phyloP scores from a whole-genome alignment of 2,329 filamentous ascomycete genomes.

The Trichophaea hybrida region DNA sequence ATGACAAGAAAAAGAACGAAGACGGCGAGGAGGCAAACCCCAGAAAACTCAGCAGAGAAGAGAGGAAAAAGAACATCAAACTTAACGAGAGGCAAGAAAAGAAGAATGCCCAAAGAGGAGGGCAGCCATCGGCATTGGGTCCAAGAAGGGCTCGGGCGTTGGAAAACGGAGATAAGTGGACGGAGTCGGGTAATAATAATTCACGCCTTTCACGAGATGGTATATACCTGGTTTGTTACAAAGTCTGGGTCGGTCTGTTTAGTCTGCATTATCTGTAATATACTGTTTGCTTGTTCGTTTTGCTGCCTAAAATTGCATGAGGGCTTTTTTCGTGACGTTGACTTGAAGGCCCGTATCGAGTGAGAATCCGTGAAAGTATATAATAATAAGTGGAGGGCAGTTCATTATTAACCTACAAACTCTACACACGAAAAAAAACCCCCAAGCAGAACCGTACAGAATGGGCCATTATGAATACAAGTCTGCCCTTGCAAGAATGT shows the following conservation, averaged over 20 bases:
- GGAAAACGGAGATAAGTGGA: slow-evolving; percentile 2
- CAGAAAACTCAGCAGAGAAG: slow-evolving; percentile 43
- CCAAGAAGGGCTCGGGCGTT: slow-evolving; percentile 4
- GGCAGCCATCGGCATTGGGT: slow-evolving; percentile 24
- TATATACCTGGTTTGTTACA: background rate
- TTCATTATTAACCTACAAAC: too few relatives aligned
- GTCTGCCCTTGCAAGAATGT: too few relatives aligned
- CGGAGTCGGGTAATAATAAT: background rate
- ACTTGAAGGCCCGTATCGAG: too few relatives aligned
- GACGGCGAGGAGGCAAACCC: slow-evolving; percentile 44
- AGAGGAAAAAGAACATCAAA: slow-evolving; percentile 52
- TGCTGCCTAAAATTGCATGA: too few relatives aligned
- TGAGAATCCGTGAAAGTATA: too few relatives aligned
- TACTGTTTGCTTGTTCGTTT: background rate
- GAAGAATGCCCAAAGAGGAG: slow-evolving; percentile 45
- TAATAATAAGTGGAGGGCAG: too few relatives aligned
- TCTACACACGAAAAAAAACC: too few relatives aligned
- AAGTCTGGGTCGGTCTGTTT: background rate
- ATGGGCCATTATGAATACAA: too few relatives aligned
- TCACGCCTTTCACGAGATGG: background rate
- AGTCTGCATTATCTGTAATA: background rate
- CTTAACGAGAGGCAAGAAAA: slow-evolving; percentile 52
- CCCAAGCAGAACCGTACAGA: too few relatives aligned
- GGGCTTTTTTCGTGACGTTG: too few relatives aligned
- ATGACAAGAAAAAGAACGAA: slow-evolving; percentile 55